A percentile compares a stretch with the other conserved stretches of the same genome.
Evolutionary conservation across 1,284 basidiomycete species (phyloP).

Genomic region (Puccinia triticina): DNA sequence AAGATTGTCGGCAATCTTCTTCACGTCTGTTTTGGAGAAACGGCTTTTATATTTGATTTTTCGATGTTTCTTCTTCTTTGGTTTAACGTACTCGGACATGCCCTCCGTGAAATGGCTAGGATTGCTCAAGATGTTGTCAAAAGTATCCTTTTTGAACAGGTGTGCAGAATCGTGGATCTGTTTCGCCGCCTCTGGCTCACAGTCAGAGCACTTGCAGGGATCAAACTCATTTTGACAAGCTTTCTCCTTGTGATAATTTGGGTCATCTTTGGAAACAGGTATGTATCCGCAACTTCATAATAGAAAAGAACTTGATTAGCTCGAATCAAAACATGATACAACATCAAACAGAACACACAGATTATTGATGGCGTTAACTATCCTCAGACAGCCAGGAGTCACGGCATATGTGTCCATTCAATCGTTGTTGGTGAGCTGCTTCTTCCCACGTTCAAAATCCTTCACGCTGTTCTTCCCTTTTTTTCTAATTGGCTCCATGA

Average conservation of each 20-base stretch:
- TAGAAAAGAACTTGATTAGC: background rate
- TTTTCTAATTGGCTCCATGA: background rate
- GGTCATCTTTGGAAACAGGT: no score
- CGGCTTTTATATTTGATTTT: background rate
- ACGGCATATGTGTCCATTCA: no score
- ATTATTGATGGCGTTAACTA: background rate
- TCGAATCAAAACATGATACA: background rate
- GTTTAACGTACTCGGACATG: background rate
- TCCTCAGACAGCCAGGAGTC: background rate
- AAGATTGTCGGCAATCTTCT: background rate
- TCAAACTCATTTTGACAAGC: background rate
- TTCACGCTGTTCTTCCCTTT: background rate
- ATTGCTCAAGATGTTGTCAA: background rate
- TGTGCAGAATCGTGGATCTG: background rate
- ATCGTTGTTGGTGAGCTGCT: background rate
- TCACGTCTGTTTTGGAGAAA: background rate
- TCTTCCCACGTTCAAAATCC: constrained; percentile 4
- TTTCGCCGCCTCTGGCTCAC: no score
- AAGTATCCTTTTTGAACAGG: constrained; percentile 3
- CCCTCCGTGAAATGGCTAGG: background rate
- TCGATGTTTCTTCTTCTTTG: background rate
- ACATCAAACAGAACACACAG: background rate
- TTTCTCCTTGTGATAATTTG: background rate
- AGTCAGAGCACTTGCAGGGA: constrained; percentile 7
- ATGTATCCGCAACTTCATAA: constrained; percentile 5